Evolutionary conservation across 1,139 yeast species (phyloP).

Genomic region (Taphrina wiesneri): DNA sequence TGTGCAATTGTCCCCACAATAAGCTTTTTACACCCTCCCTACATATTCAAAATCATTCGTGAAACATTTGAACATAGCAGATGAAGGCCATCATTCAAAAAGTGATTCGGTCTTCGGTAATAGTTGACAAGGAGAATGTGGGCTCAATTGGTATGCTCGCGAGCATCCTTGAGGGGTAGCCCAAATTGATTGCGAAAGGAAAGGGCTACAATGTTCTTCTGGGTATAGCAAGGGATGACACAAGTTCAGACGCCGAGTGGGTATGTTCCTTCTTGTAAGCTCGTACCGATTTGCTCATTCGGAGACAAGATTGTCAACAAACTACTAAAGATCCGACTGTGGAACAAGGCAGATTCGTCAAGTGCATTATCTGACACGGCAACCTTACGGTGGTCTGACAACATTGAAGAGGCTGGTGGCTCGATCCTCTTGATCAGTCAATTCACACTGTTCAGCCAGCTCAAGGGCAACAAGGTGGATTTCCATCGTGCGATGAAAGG

Average conservation of each 20-base stretch:
- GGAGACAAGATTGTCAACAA: slow-evolving; percentile 16
- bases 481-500: slow-evolving; percentile 40
- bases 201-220: slow-evolving; percentile 22
- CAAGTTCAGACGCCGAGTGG: slow-evolving; percentile 19
- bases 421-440: slow-evolving; percentile 62
- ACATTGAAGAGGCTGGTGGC: slow-evolving; percentile 21
- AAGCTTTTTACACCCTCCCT: no score
- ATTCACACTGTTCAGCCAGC: slow-evolving; percentile 72
- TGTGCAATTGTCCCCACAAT: no score
- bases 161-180: no score
- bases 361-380: not conserved
- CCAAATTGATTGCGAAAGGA: no score
- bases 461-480: slow-evolving; percentile 40
- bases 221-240: slow-evolving; percentile 21
- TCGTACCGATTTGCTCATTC: not conserved
- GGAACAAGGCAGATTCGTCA: not conserved
- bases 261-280: not conserved
- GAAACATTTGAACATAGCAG: no score
- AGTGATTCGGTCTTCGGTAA: slow-evolving; percentile 19
- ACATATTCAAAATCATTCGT: not conserved
- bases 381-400: slow-evolving; percentile 13
- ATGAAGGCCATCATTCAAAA: slow-evolving; percentile 30
- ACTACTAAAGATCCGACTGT: slow-evolving; percentile 25
- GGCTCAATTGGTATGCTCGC: slow-evolving; percentile 19
- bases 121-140: slow-evolving; percentile 7